phyloP scores from a whole-genome alignment of 208 protist species.

The Leishmania turanica region DNA sequence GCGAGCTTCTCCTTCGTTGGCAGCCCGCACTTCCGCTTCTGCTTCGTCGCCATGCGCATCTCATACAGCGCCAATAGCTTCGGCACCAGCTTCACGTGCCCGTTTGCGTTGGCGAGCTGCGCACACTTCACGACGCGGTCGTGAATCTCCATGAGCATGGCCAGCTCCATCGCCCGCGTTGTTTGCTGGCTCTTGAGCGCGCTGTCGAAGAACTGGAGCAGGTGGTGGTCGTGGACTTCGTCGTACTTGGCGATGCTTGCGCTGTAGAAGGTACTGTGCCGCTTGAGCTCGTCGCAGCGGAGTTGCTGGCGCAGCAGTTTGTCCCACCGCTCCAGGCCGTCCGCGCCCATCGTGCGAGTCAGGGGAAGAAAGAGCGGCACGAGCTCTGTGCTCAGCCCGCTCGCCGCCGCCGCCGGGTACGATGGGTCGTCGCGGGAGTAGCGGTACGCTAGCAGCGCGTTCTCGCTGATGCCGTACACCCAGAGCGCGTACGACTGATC shows the following conservation, averaged over 20 bases:
- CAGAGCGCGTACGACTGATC: slow-evolving; percentile 39
- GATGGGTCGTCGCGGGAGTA: slow-evolving; percentile 52
- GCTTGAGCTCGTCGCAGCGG: slow-evolving; percentile 82
- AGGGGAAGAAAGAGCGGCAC: slow-evolving; percentile 72
- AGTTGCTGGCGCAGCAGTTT: slow-evolving; percentile 73
- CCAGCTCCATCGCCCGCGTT: slow-evolving; percentile 78
- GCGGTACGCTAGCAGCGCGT: slow-evolving; percentile 65
- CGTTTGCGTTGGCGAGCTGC: slow-evolving; percentile 57
- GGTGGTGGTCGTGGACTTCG: slow-evolving; percentile 72
- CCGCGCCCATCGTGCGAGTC: slow-evolving; percentile 36
- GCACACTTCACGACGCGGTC: slow-evolving; percentile 80
- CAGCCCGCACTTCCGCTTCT: slow-evolving; percentile 62
- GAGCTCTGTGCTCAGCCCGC: slow-evolving; percentile 67
- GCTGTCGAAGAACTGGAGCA: slow-evolving; percentile 74
- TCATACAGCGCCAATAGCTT: slow-evolving; percentile 77
- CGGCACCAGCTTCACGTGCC: slow-evolving; percentile 66
- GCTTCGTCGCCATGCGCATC: slow-evolving; percentile 62
- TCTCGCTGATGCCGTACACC: slow-evolving; percentile 76
- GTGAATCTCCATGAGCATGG: slow-evolving; percentile 77
- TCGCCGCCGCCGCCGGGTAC: slow-evolving; percentile 77
- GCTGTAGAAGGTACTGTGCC: slow-evolving; percentile 68
- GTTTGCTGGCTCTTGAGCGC: slow-evolving; percentile 74
- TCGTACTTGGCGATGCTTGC: slow-evolving; percentile 71
- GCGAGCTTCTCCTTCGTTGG: slow-evolving; percentile 65
- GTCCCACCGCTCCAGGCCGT: slow-evolving; percentile 59